phyloP scores from a whole-genome alignment of 345 rosid species.

The Durio zibethinus region DNA sequence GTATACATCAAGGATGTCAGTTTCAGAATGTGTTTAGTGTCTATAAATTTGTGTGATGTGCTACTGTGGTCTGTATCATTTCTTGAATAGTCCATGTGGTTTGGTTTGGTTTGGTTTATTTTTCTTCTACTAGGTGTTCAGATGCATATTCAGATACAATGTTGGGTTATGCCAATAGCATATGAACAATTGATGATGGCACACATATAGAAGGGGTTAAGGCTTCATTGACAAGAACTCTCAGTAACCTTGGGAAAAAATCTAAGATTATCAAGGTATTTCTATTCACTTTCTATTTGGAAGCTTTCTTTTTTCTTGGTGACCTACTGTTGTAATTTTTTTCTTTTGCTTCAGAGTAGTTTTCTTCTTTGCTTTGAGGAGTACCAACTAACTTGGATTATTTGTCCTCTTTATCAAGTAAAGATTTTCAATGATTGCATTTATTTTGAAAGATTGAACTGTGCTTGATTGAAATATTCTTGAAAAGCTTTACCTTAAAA shows the following conservation, averaged over 20 bases:
- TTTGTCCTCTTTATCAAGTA: neutral
- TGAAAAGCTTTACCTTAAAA: neutral
- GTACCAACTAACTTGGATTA: neutral
- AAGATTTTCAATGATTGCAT: neutral
- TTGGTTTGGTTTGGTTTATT: conserved; percentile 10
- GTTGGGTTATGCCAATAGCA: conserved; percentile 96
- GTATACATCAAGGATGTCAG: neutral
- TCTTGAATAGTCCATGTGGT: conserved; percentile 10
- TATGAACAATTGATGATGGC: conserved; percentile 95
- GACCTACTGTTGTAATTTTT: neutral
- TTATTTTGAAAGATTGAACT: neutral
- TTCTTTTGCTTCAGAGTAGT: too few relatives aligned
- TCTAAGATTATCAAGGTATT: conserved; percentile 80
- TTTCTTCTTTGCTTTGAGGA: neutral
- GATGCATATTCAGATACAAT: conserved; percentile 97
- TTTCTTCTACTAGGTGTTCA: conserved; percentile 63
- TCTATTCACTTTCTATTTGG: neutral
- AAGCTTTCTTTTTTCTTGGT: neutral
- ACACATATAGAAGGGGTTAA: conserved; percentile 95
- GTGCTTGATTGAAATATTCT: neutral
- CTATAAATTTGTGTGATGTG: neutral
- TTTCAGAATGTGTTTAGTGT: neutral
- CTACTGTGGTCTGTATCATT: neutral
- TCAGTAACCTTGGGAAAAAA: conserved; percentile 81
- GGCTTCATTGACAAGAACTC: conserved; percentile 86